Evolutionary conservation across 768 basidiomycete species (phyloP), one percentile per base, ranked within the genome.

Genomic region (Lentinula lateritia): DNA sequence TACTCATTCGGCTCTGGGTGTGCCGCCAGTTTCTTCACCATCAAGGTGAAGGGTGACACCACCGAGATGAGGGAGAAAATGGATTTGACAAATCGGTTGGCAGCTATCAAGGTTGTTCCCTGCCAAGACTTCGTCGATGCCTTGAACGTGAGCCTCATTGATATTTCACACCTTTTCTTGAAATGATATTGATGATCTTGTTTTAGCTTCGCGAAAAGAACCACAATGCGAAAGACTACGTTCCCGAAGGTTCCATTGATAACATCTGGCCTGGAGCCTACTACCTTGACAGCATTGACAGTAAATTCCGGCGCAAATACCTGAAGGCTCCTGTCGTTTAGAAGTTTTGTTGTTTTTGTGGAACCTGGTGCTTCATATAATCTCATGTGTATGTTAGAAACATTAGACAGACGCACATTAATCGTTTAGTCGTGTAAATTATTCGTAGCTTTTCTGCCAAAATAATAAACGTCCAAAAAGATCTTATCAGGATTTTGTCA

Each of bases 1-100:
- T 99, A 94, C 80, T 93, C 93, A n/a, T 99, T 95, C 73, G 97
- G 97, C 45, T 89, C 87, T 58, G 97, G 97, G 54, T 92, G 93
- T 65, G 95, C 97, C n/a, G 88, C 92, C 52, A 89, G 87, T 63
- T 97, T 98, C 89, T 99, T 88, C 81, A 86, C 88, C 23, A 77
- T 95, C 59, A 83, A 84, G 60, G 86, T 98, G 68, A 90, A 89
- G 80, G 95, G 94, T 62, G 91, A 94, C 69, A 95, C 93, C 13
- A 75, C 82, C 32, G 85, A 88, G 72, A 94, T 99, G 62, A 79
- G 80, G 65, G 76, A 85, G 72, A 93, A 90, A 79, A 78, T 99
- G 75, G 82, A 97, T 70, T 83, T 99, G 63, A 71, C 88, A 60
- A 78, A 84, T 66, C 83, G 95, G 41, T 75, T 99, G 61, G 85